Evolutionary conservation across 2,329 filamentous ascomycete genomes (phyloP), one percentile per base, ranked within the genome.

Genomic region (Bisporella sp.): DNA sequence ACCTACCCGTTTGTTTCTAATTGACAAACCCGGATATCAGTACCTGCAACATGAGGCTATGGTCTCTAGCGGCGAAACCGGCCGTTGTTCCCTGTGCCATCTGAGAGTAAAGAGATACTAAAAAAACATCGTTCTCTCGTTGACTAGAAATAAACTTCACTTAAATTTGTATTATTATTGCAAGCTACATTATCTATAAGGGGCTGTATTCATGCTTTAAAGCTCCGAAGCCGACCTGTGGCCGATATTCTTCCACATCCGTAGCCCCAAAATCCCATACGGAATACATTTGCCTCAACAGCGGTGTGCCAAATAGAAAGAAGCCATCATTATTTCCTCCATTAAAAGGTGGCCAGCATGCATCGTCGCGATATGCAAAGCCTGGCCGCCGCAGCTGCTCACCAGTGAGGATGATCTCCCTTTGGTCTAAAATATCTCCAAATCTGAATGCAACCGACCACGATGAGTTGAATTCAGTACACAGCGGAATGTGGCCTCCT

Each of bases 391-490:
- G 9, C 35, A 39, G 13, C 13, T 39, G 35, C 9, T 39, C 35
- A 3, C 35, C 35, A 3, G 35, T 39, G 9, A 39, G 35, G 35
- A 13, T 39, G 9, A 39, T 13, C 13, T 39, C 35, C 35, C 13
- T 9, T 13, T 9, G 35, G 3, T 13, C 9, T 13, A 39, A 13
- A 39, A 11, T 11, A 5, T 41, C 43, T 1, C 48, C 48, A 12
- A 50, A 50, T 4, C 31, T 47, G 8, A 50, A 48, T 4, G 48
- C 33, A 2, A 50, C 1, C 3, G 48, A 33, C 48, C 48, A 50
- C 5, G 45, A 35, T 4, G 45, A 21, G 28, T 50, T 50, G 8
- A 50, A 2, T 9, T 50, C 13, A 1, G 11, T n/a, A 31, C 48
- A 50, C 7, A 7, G 6, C 11, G 33, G 8, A 3, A 6, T 11